Evolutionary conservation across 1,284 basidiomycete genomes (phyloP).

Genomic region (Fomitopsis palustris): DNA sequence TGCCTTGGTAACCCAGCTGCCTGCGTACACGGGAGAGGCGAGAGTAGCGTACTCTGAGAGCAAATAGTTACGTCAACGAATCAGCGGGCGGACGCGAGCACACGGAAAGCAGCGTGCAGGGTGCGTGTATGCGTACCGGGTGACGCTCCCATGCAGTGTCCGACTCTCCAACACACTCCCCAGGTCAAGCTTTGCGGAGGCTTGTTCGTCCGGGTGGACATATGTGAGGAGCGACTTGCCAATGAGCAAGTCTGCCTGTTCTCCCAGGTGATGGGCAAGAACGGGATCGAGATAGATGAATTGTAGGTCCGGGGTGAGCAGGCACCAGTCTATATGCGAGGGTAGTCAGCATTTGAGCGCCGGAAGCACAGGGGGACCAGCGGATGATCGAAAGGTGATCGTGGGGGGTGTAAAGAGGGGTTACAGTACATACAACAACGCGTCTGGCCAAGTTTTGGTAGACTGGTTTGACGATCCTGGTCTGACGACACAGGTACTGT

Average conservation of each 20-base stretch:
- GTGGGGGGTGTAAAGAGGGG: conserved; percentile 24
- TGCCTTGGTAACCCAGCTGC: conserved; percentile 58
- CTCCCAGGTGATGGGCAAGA: conserved; percentile 71
- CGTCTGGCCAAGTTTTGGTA: conserved; percentile 63
- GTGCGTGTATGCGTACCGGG: conserved; percentile 53
- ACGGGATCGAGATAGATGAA: conserved; percentile 92
- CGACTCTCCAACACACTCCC: conserved; percentile 74
- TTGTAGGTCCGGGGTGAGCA: conserved; percentile 68
- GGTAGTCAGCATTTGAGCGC: conserved; percentile 20
- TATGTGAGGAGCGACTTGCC: conserved; percentile 80
- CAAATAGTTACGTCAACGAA: conserved; percentile 14
- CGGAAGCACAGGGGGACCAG: conserved; percentile 16
- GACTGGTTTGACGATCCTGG: conserved; percentile 25
- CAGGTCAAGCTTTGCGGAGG: conserved; percentile 76
- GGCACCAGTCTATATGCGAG: conserved; percentile 57
- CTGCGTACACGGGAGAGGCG: conserved; percentile 69
- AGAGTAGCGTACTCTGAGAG: conserved; percentile 67
- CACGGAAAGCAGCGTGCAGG: conserved; percentile 6
- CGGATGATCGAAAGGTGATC: conserved; percentile 35
- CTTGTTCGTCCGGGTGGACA: conserved; percentile 87
- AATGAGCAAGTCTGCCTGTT: conserved; percentile 66
- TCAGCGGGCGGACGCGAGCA: conserved; percentile 1
- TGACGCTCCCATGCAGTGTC: conserved; percentile 89
- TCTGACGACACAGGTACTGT: conserved; percentile 7
- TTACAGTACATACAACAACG: conserved; percentile 66